These are phyloP conservation scores for Rheum nobile DNA, from an alignment of 148 eudicot genomes.

Conservation along the genomic window DNA sequence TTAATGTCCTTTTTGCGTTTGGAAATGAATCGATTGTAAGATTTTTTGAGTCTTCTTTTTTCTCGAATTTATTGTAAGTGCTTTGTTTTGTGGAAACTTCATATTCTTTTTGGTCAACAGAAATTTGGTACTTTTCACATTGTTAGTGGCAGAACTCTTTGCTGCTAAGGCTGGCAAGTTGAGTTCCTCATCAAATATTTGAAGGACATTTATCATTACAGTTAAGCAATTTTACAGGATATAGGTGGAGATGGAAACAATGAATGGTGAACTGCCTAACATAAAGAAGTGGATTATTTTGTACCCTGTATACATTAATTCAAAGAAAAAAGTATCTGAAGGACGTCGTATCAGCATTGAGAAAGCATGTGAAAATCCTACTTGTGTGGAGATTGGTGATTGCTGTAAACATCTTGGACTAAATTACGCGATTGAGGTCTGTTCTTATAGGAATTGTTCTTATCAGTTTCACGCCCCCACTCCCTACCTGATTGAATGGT, in stretches of 20 bases:
- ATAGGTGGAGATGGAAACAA: conserved; percentile 8
- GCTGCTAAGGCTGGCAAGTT: not conserved
- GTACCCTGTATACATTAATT: conserved; percentile 70
- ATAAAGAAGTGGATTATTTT: conserved; percentile 63
- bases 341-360: conserved; percentile 53
- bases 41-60: not conserved
- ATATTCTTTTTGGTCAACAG: not conserved
- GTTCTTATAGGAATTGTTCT: not conserved
- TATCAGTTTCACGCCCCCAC: not conserved
- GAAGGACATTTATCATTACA: not conserved
- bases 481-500: not conserved
- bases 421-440: conserved; percentile 60
- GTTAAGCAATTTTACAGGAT: not conserved
- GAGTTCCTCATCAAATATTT: not conserved
- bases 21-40: too few species aligned
- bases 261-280: conserved; percentile 42
- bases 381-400: conserved; percentile 57
- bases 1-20: not conserved
- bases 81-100: not conserved
- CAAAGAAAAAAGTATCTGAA: conserved; percentile 70
- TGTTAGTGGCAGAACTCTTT: not conserved
- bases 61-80: not conserved
- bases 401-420: conserved; percentile 56
- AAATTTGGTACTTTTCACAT: not conserved
- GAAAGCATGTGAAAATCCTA: conserved; percentile 88